Evolutionary conservation across 1,139 yeast genomes (phyloP), one percentile per base, ranked within the genome.

Genomic region (Chernovozyma aurita): DNA sequence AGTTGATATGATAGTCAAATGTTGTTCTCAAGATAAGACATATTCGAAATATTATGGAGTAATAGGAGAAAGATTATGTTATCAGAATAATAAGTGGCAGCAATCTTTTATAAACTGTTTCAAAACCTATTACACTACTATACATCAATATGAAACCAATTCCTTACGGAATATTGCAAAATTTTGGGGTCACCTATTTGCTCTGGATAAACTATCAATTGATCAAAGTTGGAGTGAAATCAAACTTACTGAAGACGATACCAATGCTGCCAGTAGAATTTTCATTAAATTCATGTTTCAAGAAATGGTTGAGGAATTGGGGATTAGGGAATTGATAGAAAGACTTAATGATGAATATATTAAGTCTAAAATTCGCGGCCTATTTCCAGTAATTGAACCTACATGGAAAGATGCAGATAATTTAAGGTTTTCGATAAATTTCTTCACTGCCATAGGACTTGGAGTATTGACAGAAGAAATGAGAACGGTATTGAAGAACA

Each of bases 361-460:
- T 8, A 73, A 69, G 36, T 65, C 73, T 1, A 66, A 52, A 29
- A 49, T 83, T 21, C 45, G 50, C 14, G 81, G 82, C 4, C 53
- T 78, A 39, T 61, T 80, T 65, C 64, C 83, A 65, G 61, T 53
- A 41, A 53, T 45, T 32, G 59, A 44, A 41, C 59, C 43, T 51
- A 63, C 48, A 66, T 77, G 26, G 65, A 62, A 34, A 17, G 70
- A 73, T 44, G 65, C 73, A 0, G 86, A 82, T n/a, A 69, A 80
- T 40, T 62, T 81, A 11, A 64, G 94, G 41, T 92, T 88, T 54
- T 76, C 95, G 2, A 87, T 90, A 53, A 92, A 92, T 52, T 92
- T 73, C 55, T 92, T 90, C 59, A 90, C 97, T 0, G 96, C 97
- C 2, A 87, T 92, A 46, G 95, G 95, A 0, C 57, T 90, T 37